Base-by-base conservation (phyloP, 2,329 filamentous ascomycete genomes). In the Epicoccum nigrum region DNA sequence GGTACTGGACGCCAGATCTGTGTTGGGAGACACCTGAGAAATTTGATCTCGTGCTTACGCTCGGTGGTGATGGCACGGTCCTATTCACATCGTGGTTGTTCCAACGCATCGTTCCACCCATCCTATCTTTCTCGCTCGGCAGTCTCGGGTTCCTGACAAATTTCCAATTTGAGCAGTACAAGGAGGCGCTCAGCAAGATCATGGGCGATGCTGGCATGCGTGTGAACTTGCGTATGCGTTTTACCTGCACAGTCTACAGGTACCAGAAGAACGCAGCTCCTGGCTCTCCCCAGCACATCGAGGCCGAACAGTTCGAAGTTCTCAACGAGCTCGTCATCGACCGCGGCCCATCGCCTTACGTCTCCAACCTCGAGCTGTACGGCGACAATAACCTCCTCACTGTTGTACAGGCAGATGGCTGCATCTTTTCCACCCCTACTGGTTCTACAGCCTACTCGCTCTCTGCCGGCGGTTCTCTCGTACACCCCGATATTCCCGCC, bases 311-410 rank as follows among this genome's bases (percentile, higher is more conserved):
- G 67, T 97, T 97, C 59, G 94, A 99, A 77, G 93, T 99, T 16
- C 85, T 99, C 59, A 99, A 99, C 75, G 94, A 99, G 77, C 86
- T 99, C 43, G 93, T 99, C 73, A 97, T 99, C 65, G 94, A 99
- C 76, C 90, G 94, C 54, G 94, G 94, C 58, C 94, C 94, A 67
- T 96, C 90, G 13, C 92, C 93, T 16, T 99, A 97, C 71, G 93
- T 99, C 52, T 97, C 93, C 34, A 96, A 96, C 75, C 82, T 99
- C 31, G 94, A 99, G 77, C 81, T 99, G 9, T 97, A 96, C 72
- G 94, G 92, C 57, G 94, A 99, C 70, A 89, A 96, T 68, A 91
- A 96, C 73, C 86, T 97, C 34, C 82, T 99, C 63, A 99, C 94
- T 13, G 90, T 97, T 43, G 90, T 99, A 39, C 92, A 96, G 76